phyloP scores from a whole-genome alignment of 148 eudicot genomes.

The Cornus controversa region DNA sequence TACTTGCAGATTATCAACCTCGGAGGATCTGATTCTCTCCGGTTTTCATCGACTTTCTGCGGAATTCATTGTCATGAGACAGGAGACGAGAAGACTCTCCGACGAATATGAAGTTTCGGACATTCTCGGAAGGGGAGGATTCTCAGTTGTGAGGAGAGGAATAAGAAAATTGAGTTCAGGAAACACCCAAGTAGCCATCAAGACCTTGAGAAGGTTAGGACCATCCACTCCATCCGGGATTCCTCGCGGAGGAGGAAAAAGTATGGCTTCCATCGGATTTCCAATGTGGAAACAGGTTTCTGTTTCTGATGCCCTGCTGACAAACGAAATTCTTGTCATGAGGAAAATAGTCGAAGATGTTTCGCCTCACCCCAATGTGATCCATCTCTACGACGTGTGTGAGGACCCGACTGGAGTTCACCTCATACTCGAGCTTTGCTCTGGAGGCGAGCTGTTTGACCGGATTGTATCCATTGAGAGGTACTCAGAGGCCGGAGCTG shows the following conservation, averaged over 20 bases:
- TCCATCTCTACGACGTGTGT: conserved; percentile 42
- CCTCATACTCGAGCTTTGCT: conserved; percentile 48
- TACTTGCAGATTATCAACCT: not conserved
- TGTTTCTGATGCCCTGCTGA: conserved; percentile 44
- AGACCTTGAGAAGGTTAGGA: conserved; percentile 38
- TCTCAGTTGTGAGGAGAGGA: conserved; percentile 50
- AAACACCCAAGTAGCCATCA: conserved; percentile 33
- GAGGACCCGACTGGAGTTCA: conserved; percentile 41
- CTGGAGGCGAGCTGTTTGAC: conserved; percentile 56
- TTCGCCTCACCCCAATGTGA: conserved; percentile 49
- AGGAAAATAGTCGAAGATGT: conserved; percentile 52
- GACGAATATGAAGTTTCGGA: conserved; percentile 47
- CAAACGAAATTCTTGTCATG: conserved; percentile 58
- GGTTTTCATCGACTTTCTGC: not conserved
- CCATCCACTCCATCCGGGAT: not conserved
- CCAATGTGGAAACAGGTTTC: conserved; percentile 26
- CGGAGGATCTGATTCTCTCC: not conserved
- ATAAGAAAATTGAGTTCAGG: conserved; percentile 14
- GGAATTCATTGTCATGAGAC: conserved; percentile 24
- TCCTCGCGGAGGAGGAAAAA: not conserved
- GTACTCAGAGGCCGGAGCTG: conserved; percentile 47
- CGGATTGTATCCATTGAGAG: conserved; percentile 38
- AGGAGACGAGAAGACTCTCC: conserved; percentile 34
- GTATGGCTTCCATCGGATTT: not conserved
- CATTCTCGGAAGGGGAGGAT: conserved; percentile 53